Evolutionary conservation across 2,329 filamentous ascomycete genomes (phyloP).

Genomic region (Fusarium vanettenii): DNA sequence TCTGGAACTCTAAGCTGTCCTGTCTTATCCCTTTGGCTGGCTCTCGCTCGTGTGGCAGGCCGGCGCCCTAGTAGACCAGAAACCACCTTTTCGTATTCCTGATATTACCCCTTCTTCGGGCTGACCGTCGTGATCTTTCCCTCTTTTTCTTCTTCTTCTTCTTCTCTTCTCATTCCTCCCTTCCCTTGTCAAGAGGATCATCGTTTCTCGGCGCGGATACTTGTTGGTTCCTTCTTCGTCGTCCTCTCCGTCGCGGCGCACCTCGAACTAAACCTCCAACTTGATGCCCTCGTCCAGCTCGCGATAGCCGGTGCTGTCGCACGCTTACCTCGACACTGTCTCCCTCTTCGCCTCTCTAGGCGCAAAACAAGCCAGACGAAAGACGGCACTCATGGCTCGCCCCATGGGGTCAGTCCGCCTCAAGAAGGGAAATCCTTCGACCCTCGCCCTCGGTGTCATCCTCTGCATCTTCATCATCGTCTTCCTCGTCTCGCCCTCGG

Average conservation of each 20-base stretch:
- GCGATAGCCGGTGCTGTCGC: slow-evolving; percentile 38
- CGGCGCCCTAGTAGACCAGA: slow-evolving; percentile 18
- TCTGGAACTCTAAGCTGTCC: slow-evolving; percentile 43
- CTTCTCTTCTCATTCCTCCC: slow-evolving; percentile 2
- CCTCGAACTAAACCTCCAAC: slow-evolving; percentile 24
- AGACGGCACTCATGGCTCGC: slow-evolving; percentile 60
- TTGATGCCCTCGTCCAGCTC: slow-evolving; percentile 38
- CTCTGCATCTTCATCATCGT: slow-evolving; percentile 79
- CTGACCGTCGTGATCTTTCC: slow-evolving; percentile 24
- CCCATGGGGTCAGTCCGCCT: slow-evolving; percentile 75
- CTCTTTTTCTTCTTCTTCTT: slow-evolving; percentile 14
- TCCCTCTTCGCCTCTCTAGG: not conserved
- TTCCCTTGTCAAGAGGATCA: not conserved
- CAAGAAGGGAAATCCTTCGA: slow-evolving; percentile 83
- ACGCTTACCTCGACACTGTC: slow-evolving; percentile 2
- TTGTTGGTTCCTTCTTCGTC: slow-evolving; percentile 1
- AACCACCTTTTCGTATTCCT: slow-evolving; percentile 41
- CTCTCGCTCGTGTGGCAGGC: slow-evolving; percentile 31
- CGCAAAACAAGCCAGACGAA: slow-evolving; percentile 13
- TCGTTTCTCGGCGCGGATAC: not conserved
- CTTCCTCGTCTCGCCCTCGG: slow-evolving; percentile 68
- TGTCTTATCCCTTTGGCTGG: slow-evolving; percentile 41
- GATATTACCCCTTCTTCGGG: slow-evolving; percentile 35
- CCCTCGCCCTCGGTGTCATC: slow-evolving; percentile 76
- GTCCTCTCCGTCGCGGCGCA: slow-evolving; percentile 22